A percentile compares a stretch with the other conserved stretches of the same genome.
phyloP scores from a whole-genome alignment of 2,329 filamentous ascomycete species.

The Whalleya microplaca region DNA sequence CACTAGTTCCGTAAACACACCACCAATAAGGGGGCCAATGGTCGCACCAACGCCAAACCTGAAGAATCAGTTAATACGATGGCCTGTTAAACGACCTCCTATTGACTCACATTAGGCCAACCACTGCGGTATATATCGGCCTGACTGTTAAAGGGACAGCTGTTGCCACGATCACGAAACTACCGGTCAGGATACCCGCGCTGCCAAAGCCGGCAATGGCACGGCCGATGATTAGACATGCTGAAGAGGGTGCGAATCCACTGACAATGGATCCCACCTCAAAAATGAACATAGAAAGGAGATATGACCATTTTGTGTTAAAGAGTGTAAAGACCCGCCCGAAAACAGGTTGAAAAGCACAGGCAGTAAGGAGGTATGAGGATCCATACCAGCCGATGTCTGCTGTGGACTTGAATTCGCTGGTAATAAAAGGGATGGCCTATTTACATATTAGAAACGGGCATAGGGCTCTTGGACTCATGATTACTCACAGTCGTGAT shows the following conservation, averaged over 20 bases:
- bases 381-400: slow-evolving; percentile 39
- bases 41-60: slow-evolving; percentile 42
- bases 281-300: slow-evolving; percentile 36
- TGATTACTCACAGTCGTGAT: slow-evolving; percentile 30
- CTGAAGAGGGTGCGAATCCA: slow-evolving; percentile 38
- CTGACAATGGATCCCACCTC: slow-evolving; percentile 43
- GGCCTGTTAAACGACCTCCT: not conserved
- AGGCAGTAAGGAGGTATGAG: slow-evolving; percentile 40
- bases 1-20: slow-evolving; percentile 41
- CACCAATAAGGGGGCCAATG: slow-evolving; percentile 41
- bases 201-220: slow-evolving; percentile 43
- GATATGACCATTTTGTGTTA: slow-evolving; percentile 37
- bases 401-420: slow-evolving; percentile 37
- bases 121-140: slow-evolving; percentile 38
- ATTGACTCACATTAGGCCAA: slow-evolving; percentile 37
- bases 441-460: slow-evolving; percentile 6
- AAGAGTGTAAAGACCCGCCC: slow-evolving; percentile 42
- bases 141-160: slow-evolving; percentile 36
- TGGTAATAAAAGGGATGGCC: slow-evolving; percentile 38
- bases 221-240: slow-evolving; percentile 41
- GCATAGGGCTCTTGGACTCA: not conserved
- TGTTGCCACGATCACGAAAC: slow-evolving; percentile 39
- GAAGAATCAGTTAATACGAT: not conserved
- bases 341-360: slow-evolving; percentile 40
- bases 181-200: slow-evolving; percentile 40